Evolutionary conservation across 164 flowering plant species (phyloP).

Genomic region (Chimonanthus salicifolius): DNA sequence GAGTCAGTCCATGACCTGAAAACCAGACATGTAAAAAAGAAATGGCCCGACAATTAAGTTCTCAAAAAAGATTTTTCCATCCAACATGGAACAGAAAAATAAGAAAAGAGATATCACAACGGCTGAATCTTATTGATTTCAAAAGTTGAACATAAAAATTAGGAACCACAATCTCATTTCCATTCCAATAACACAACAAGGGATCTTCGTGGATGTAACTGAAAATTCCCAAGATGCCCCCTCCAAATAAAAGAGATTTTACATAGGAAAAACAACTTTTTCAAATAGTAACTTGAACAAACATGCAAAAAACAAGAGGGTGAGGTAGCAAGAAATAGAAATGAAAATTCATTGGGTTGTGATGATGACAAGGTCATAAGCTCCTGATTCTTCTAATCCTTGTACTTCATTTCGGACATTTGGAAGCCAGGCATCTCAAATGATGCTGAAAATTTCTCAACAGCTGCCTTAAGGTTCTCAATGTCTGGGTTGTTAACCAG

Average conservation of each 20-base stretch:
- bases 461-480: conserved; percentile 79
- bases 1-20: no score
- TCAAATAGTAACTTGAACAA: neutral
- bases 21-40: no score
- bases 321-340: neutral
- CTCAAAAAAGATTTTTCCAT: no score
- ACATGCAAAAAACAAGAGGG: neutral
- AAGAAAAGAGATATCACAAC: no score
- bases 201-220: neutral
- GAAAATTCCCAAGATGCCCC: neutral
- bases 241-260: neutral
- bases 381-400: conserved; percentile 37
- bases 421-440: conserved; percentile 98
- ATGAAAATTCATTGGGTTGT: neutral
- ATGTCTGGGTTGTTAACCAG: conserved; percentile 90
- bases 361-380: neutral
- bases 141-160: neutral
- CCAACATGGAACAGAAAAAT: no score
- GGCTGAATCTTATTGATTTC: neutral
- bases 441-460: conserved; percentile 81
- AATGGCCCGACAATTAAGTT: no score
- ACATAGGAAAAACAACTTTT: neutral
- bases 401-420: conserved; percentile 85
- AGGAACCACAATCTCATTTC: neutral
- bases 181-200: neutral